Evolutionary conservation across 192 early-diverging fungal species (phyloP), one percentile per base, ranked within the genome.

Genomic region (Podila epicladia): DNA sequence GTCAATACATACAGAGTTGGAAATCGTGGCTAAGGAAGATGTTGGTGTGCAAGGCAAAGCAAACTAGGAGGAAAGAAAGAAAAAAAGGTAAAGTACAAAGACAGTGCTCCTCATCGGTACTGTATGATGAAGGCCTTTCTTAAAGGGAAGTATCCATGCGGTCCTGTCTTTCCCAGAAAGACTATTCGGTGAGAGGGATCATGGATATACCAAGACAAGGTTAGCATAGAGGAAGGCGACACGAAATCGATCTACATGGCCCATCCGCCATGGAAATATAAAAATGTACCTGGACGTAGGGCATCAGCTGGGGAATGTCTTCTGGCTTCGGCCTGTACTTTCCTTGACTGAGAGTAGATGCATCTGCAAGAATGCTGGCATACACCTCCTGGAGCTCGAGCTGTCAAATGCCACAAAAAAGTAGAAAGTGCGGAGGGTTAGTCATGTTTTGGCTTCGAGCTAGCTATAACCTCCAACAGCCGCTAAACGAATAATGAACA

Each of bases 321-420:
- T 79, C 75, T 26, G 61, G 57, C 45, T 72, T 71, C 51, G 72
- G 60, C 53, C 67, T 79, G 65, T 79, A 79, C 13, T 70, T 45
- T 53, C 75, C 75, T 4, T 65, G 65, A 53, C 75, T 79, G 28
- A 79, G 65, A 3, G 31, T 61, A 7, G 70, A 64, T 0, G 70
- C 75, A 38, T 79, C 75, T 24, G 65, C 29, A 22, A 79, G 58
- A 48, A 79, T 62, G 31, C 62, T 63, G 0, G 75, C 75, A 35
- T 58, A 72, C 9, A 38, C 67, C 26, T 61, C 75, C 35, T 69
- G 58, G 17, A 79, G 38, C 3, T 61, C 29, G 20, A 53, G 24
- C 75, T 79, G 68, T 37, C 22, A 29, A 26, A 29, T 17, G 12
- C 4, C 15, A 70, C 31, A n/a, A 9, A 41, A 3, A 9, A 48